phyloP scores from a whole-genome alignment of 1,284 basidiomycete species.

The Coniferiporia sulphurascens region DNA sequence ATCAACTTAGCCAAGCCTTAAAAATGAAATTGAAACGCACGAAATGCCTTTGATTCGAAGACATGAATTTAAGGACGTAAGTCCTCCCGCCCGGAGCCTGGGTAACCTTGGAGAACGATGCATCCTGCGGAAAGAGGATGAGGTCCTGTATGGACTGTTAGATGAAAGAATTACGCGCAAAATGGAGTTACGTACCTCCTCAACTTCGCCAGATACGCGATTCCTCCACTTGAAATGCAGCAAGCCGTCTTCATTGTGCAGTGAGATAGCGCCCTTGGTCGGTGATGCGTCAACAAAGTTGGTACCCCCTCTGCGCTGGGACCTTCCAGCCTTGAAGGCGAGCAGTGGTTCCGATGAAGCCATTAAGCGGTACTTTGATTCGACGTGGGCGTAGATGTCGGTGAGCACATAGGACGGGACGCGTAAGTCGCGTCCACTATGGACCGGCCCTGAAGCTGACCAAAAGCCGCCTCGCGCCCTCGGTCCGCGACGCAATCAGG shows the following conservation, averaged over 20 bases:
- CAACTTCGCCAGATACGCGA: conserved; percentile 48
- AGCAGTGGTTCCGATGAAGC: conserved; percentile 40
- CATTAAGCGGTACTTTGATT: conserved; percentile 8
- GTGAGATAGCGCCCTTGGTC: conserved; percentile 65
- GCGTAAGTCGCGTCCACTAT: conserved; percentile 4
- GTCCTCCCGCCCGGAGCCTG: conserved; percentile 58
- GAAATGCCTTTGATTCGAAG: conserved; percentile 76
- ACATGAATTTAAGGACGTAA: conserved; percentile 77
- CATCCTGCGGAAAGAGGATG: conserved; percentile 75
- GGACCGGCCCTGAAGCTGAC: conserved; percentile 1
- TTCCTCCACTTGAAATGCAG: conserved; percentile 78
- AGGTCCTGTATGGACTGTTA: conserved; percentile 46
- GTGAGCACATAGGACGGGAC: background rate
- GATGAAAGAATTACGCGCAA: background rate
- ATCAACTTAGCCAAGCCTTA: background rate
- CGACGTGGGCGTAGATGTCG: conserved; percentile 22
- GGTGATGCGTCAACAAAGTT: conserved; percentile 63
- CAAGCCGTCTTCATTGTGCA: conserved; percentile 68
- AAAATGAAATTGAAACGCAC: conserved; percentile 41
- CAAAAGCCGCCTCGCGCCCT: no score
- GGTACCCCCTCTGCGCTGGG: conserved; percentile 56
- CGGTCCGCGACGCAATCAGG: background rate
- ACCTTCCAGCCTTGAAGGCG: conserved; percentile 79
- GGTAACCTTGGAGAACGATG: conserved; percentile 64
- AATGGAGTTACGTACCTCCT: conserved; percentile 45